Evolutionary conservation across 495 filamentous ascomycete genomes (phyloP).

Genomic region (Alectoria sarmentosa): DNA sequence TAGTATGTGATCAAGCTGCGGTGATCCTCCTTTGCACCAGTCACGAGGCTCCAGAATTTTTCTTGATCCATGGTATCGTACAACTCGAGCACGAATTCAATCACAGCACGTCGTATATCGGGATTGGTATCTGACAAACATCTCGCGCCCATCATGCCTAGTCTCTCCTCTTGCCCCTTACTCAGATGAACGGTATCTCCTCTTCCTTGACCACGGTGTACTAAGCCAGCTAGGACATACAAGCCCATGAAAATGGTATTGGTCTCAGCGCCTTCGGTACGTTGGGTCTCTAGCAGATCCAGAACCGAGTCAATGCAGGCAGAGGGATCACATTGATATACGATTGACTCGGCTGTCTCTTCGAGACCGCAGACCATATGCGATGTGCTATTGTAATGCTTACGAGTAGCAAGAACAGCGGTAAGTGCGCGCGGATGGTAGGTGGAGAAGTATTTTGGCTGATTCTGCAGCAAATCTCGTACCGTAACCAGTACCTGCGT

Average conservation of each 20-base stretch:
- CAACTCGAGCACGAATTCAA: slow-evolving; percentile 68
- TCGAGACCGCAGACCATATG: slow-evolving; percentile 55
- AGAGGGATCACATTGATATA: slow-evolving; percentile 40
- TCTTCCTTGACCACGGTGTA: slow-evolving; percentile 31
- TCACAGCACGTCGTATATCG: slow-evolving; percentile 71
- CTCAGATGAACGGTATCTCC: slow-evolving; percentile 9
- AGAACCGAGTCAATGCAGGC: slow-evolving; percentile 45
- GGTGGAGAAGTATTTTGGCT: slow-evolving; percentile 53
- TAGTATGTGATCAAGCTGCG: slow-evolving; percentile 80
- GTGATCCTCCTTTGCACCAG: slow-evolving; percentile 55
- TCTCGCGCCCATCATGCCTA: slow-evolving; percentile 49
- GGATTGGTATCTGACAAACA: slow-evolving; percentile 66
- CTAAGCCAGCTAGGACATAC: slow-evolving; percentile 47
- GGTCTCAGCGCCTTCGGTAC: slow-evolving; percentile 26
- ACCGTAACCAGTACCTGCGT: slow-evolving; percentile 77
- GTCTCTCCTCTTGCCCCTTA: slow-evolving; percentile 24
- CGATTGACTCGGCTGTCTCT: slow-evolving; percentile 48
- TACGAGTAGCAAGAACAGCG: slow-evolving; percentile 59
- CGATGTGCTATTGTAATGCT: slow-evolving; percentile 42
- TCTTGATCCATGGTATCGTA: slow-evolving; percentile 59
- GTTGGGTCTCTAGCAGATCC: slow-evolving; percentile 37
- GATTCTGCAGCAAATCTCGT: slow-evolving; percentile 64
- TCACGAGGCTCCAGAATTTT: slow-evolving; percentile 58
- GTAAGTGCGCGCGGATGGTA: slow-evolving; percentile 60
- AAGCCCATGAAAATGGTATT: slow-evolving; percentile 48